phyloP scores from a whole-genome alignment of 345 rosid species.

The Arabidopsis thaliana region DNA sequence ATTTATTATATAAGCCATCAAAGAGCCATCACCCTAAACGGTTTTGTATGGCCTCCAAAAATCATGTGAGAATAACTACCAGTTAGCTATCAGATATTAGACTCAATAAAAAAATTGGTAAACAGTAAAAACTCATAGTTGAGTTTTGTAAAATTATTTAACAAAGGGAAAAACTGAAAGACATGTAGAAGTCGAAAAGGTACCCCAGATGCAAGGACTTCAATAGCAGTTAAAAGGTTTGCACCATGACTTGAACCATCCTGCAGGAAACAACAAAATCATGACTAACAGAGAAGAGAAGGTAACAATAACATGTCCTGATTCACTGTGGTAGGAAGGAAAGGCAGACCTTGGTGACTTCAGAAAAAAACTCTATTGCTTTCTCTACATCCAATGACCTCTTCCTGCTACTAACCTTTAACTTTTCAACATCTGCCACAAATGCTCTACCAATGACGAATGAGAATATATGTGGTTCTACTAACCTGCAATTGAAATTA shows the following conservation, averaged over 20 bases:
- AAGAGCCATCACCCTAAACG: conserved; percentile 23
- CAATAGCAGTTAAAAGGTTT: conserved; percentile 87
- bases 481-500: conserved; percentile 73
- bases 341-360: conserved; percentile 68
- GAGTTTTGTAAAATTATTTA: background rate
- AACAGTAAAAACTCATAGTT: conserved; percentile 7
- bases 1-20: conserved; percentile 11
- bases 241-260: conserved; percentile 82
- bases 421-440: conserved; percentile 91
- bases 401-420: conserved; percentile 85
- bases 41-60: conserved; percentile 23
- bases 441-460: conserved; percentile 99
- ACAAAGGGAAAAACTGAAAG: conserved; percentile 11
- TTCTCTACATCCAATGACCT: conserved; percentile 73
- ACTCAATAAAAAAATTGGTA: background rate
- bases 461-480: conserved; percentile 92
- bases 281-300: conserved; percentile 27
- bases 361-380: conserved; percentile 68
- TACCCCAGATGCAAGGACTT: conserved; percentile 93
- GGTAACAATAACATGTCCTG: background rate
- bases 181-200: conserved; percentile 36
- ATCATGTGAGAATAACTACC: conserved; percentile 9
- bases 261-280: conserved; percentile 52
- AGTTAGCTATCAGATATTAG: conserved; percentile 20
- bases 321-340: conserved; percentile 19